phyloP scores from a whole-genome alignment of 75 land plant species.

The Cunninghamia lanceolata region DNA sequence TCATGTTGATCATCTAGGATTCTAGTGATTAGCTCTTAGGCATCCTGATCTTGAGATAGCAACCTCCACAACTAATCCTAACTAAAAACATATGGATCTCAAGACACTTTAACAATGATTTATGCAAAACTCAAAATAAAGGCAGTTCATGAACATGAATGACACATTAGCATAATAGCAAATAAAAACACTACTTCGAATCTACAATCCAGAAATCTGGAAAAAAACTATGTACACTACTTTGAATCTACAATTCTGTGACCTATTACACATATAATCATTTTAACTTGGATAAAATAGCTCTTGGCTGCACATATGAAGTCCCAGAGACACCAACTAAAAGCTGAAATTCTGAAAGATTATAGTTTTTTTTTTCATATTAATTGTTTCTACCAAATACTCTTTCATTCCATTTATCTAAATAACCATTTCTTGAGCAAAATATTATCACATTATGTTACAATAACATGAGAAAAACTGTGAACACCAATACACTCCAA shows the following conservation, averaged over 20 bases:
- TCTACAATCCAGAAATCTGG: background rate
- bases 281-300: background rate
- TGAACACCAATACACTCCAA: background rate
- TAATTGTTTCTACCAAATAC: background rate
- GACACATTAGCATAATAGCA: too few species aligned
- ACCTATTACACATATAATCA: background rate
- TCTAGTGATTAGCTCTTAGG: too few species aligned
- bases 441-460: background rate
- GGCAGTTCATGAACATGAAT: too few species aligned
- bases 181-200: background rate
- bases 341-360: background rate
- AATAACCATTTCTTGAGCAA: background rate
- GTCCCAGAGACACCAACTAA: background rate
- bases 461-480: background rate
- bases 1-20: too few species aligned
- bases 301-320: background rate
- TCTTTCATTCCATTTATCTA: background rate
- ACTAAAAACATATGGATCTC: too few species aligned
- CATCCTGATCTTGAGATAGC: too few species aligned
- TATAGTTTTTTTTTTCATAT: background rate
- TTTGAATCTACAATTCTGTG: background rate
- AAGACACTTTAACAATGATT: too few species aligned
- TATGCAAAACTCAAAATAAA: too few species aligned
- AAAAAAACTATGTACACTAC: background rate
- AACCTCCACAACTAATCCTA: too few species aligned